phyloP scores from a whole-genome alignment of 1,139 yeast genomes.

The Geotrichum phurueaensis region DNA sequence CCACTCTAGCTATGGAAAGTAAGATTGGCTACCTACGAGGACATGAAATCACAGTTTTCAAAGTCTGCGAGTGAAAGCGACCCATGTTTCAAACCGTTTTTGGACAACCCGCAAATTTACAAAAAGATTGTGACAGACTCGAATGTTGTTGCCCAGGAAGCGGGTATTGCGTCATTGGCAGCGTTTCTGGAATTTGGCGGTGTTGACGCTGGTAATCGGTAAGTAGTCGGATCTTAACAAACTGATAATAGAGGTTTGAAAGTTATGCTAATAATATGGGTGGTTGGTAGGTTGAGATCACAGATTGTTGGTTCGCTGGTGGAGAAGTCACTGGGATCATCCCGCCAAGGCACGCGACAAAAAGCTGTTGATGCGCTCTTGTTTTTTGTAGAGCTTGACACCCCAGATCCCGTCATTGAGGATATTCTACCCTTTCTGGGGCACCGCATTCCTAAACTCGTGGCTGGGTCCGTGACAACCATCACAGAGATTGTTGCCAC shows the following conservation, averaged over 20 bases:
- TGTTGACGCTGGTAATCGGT: slow-evolving; percentile 33
- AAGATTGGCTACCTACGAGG: slow-evolving; percentile 73
- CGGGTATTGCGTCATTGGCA: slow-evolving; percentile 56
- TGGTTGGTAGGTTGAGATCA: slow-evolving; percentile 29
- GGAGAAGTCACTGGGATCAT: slow-evolving; percentile 74
- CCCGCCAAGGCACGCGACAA: slow-evolving; percentile 69
- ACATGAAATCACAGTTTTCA: slow-evolving; percentile 49
- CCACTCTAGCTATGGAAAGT: slow-evolving; percentile 68
- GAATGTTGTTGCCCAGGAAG: slow-evolving; percentile 90
- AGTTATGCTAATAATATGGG: background rate
- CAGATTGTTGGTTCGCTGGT: slow-evolving; percentile 55
- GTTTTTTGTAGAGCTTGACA: slow-evolving; percentile 58
- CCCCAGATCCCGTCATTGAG: slow-evolving; percentile 62
- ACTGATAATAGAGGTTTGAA: slow-evolving; percentile 5
- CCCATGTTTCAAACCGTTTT: slow-evolving; percentile 47
- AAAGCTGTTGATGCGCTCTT: slow-evolving; percentile 58
- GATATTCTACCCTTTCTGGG: slow-evolving; percentile 56
- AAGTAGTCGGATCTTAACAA: background rate
- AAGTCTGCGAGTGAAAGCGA: slow-evolving; percentile 51
- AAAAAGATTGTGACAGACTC: slow-evolving; percentile 63
- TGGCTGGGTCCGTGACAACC: slow-evolving; percentile 60
- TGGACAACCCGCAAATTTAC: slow-evolving; percentile 46
- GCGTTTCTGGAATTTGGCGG: slow-evolving; percentile 61
- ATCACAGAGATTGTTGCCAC: slow-evolving; percentile 50
- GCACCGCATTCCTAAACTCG: slow-evolving; percentile 71